Percentiles rank a stretch among this genome's conserved stretches.
These are phyloP conservation scores for Phaseolus coccineus DNA, from an alignment of 331 rosid genomes.

Conservation along the genomic window DNA sequence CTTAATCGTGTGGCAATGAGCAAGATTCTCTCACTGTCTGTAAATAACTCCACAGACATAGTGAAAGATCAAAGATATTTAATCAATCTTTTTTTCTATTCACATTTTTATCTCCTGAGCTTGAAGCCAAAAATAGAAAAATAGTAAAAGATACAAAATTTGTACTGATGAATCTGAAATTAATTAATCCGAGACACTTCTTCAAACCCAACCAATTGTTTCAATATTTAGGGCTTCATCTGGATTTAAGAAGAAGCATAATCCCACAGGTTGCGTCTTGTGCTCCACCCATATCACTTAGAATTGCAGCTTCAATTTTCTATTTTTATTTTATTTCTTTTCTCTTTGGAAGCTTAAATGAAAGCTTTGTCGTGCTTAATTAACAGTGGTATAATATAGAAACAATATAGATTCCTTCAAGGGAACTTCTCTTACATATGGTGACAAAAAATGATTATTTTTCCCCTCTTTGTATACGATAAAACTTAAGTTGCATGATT, in stretches of 20 bases:
- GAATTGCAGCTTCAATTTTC: slow-evolving; percentile 33
- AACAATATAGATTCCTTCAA: slow-evolving; percentile 26
- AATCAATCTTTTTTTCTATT: not conserved
- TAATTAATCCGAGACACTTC: slow-evolving; percentile 14
- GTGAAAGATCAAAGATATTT: slow-evolving; percentile 23
- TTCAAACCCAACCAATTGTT: slow-evolving; percentile 46
- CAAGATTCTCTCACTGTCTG: slow-evolving; percentile 32
- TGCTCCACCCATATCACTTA: slow-evolving; percentile 70
- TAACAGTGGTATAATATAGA: not conserved
- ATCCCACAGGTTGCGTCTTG: slow-evolving; percentile 76
- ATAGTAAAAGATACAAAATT: slow-evolving; percentile 41
- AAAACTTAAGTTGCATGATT: not conserved
- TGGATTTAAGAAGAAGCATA: slow-evolving; percentile 45
- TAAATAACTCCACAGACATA: slow-evolving; percentile 10
- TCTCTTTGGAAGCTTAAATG: slow-evolving; percentile 21
- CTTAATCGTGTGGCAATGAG: slow-evolving; percentile 34
- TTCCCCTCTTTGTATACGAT: not conserved
- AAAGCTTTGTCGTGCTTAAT: slow-evolving; percentile 21
- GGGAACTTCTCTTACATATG: slow-evolving; percentile 9
- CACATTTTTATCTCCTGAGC: not conserved
- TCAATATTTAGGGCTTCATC: slow-evolving; percentile 40
- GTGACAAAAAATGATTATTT: not conserved
- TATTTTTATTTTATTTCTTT: slow-evolving; percentile 8
- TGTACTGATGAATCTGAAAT: slow-evolving; percentile 42
- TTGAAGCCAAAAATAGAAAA: slow-evolving; percentile 17